phyloP scores from a whole-genome alignment of 1,284 basidiomycete species.

The Golubevia sp. region DNA sequence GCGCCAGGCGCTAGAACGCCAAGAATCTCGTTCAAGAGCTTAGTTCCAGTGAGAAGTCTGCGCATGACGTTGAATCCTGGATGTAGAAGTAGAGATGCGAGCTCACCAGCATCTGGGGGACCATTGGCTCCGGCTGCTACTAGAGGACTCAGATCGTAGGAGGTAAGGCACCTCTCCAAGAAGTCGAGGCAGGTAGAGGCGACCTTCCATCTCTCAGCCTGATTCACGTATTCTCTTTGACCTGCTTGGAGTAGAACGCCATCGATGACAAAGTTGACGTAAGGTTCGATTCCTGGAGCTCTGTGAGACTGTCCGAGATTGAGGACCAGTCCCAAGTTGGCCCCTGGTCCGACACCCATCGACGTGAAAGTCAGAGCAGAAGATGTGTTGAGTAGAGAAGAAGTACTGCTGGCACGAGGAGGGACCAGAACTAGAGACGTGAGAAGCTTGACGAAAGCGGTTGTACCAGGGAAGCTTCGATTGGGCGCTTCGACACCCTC shows the following conservation, averaged over 20 bases:
- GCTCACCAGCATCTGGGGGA: conserved; percentile 27
- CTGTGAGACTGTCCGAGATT: conserved; percentile 76
- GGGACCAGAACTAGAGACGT: conserved; percentile 67
- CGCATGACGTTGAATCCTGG: conserved; percentile 87
- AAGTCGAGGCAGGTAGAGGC: conserved; percentile 83
- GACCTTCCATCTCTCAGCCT: conserved; percentile 82
- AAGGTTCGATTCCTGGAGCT: conserved; percentile 78
- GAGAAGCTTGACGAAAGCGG: conserved; percentile 83
- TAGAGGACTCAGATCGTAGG: conserved; percentile 71
- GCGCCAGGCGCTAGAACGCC: conserved; percentile 75
- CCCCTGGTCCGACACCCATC: conserved; percentile 1
- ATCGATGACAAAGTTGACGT: conserved; percentile 82
- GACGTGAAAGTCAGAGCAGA: conserved; percentile 63
- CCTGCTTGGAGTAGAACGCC: conserved; percentile 72
- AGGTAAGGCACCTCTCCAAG: conserved; percentile 79
- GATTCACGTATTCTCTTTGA: conserved; percentile 73
- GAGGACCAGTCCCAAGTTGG: conserved; percentile 62
- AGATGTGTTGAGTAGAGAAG: conserved; percentile 72
- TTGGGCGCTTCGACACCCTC: conserved; percentile 82
- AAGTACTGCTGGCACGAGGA: conserved; percentile 55
- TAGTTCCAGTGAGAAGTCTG: conserved; percentile 74
- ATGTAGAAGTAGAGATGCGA: conserved; percentile 68
- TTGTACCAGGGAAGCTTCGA: conserved; percentile 81
- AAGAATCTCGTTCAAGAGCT: conserved; percentile 74
- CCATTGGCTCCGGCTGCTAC: conserved; percentile 14